phyloP scores from a whole-genome alignment of 2,329 filamentous ascomycete genomes.

The Penicillium sp. region DNA sequence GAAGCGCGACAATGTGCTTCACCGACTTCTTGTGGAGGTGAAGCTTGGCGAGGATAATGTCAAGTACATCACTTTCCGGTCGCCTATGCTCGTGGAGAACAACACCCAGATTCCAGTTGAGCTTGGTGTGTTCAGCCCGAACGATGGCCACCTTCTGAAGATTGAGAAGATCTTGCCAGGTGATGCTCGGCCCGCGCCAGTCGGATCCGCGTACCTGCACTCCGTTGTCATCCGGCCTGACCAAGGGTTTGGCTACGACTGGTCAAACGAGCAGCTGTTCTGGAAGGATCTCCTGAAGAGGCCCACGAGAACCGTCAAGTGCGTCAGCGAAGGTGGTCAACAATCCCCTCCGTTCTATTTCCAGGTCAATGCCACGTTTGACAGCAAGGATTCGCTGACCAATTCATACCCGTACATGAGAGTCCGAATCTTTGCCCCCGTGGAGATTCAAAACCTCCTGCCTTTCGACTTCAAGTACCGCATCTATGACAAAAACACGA shows the following conservation, averaged over 20 bases:
- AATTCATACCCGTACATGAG: slow-evolving; percentile 93
- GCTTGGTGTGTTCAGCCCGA: slow-evolving; percentile 82
- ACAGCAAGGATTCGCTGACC: slow-evolving; percentile 79
- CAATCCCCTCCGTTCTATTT: slow-evolving; percentile 86
- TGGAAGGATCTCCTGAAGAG: slow-evolving; percentile 89
- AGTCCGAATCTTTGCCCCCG: slow-evolving; percentile 84
- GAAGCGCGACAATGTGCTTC: slow-evolving; percentile 79
- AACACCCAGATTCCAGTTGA: slow-evolving; percentile 96
- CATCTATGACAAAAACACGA: slow-evolving; percentile 98
- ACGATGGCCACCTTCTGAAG: slow-evolving; percentile 87
- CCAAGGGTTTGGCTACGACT: slow-evolving; percentile 93
- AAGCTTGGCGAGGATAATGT: slow-evolving; percentile 91
- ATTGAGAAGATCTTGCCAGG: slow-evolving; percentile 97
- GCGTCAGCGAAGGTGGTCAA: slow-evolving; percentile 81
- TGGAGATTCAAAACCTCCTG: slow-evolving; percentile 90
- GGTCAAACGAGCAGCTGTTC: slow-evolving; percentile 86
- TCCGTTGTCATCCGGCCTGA: slow-evolving; percentile 86
- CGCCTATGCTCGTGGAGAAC: slow-evolving; percentile 89
- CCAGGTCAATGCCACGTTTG: slow-evolving; percentile 84
- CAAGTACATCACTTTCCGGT: slow-evolving; percentile 95
- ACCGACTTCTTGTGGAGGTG: slow-evolving; percentile 89
- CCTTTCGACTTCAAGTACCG: slow-evolving; percentile 99
- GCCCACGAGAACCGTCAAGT: slow-evolving; percentile 84
- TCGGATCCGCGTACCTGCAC: slow-evolving; percentile 89
- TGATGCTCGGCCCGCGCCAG: slow-evolving; percentile 83